phyloP scores from a whole-genome alignment of 768 basidiomycete genomes.

The Calocybe gangraenosa region DNA sequence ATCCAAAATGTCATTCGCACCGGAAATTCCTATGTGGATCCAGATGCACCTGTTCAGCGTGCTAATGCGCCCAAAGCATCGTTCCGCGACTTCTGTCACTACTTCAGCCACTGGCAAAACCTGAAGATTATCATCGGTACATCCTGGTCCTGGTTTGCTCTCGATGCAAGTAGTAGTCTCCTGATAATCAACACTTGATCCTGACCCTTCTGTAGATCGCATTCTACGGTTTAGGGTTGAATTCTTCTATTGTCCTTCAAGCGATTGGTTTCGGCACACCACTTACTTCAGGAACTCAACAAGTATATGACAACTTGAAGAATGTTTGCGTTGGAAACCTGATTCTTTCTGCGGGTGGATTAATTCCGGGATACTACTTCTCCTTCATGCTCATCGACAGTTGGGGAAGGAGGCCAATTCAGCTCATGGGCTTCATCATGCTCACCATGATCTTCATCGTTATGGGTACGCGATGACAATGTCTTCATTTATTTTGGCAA shows the following conservation, averaged over 20 bases:
- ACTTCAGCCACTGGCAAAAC: slow-evolving; percentile 77
- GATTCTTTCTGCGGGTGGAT: slow-evolving; percentile 70
- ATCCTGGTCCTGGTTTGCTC: slow-evolving; percentile 85
- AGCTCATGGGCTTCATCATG: slow-evolving; percentile 70
- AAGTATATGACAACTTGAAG: slow-evolving; percentile 52
- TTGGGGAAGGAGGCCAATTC: slow-evolving; percentile 82
- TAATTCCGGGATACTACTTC: slow-evolving; percentile 81
- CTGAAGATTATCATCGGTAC: slow-evolving; percentile 75
- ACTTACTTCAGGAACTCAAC: slow-evolving; percentile 22
- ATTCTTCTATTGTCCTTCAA: slow-evolving; percentile 69
- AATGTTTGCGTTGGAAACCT: slow-evolving; percentile 74
- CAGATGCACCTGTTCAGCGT: slow-evolving; percentile 55
- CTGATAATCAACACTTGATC: neutral
- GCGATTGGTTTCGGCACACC: slow-evolving; percentile 71
- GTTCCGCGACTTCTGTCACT: slow-evolving; percentile 57
- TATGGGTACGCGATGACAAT: slow-evolving; percentile 48
- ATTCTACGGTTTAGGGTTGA: slow-evolving; percentile 86
- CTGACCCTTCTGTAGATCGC: slow-evolving; percentile 49
- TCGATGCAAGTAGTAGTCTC: slow-evolving; percentile 52
- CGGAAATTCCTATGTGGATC: slow-evolving; percentile 43
- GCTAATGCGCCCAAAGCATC: slow-evolving; percentile 67
- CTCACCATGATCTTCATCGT: slow-evolving; percentile 64
- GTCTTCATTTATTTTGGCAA: neutral
- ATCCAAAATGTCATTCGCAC: slow-evolving; percentile 63
- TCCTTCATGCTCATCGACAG: slow-evolving; percentile 62